Evolutionary conservation across 805 yeast species (phyloP).

Genomic region (Metschnikowia sp.): DNA sequence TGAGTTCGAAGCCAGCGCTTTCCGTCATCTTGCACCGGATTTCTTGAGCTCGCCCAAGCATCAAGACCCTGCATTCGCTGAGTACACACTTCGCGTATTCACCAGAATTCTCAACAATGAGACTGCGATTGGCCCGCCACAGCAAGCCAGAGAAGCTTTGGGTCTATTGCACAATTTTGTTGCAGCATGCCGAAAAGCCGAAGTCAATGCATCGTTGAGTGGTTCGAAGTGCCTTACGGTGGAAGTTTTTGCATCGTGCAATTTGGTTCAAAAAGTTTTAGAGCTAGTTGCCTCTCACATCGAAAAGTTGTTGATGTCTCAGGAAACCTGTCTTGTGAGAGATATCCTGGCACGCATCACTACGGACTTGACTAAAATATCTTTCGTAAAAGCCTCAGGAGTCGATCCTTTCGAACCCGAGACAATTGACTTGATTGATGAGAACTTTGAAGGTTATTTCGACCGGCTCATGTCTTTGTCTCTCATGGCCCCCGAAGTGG

Average conservation of each 20-base stretch:
- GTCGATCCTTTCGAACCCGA: conserved; percentile 17
- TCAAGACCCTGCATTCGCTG: neutral
- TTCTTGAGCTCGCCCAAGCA: neutral
- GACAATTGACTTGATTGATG: conserved; percentile 22
- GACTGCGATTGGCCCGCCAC: neutral
- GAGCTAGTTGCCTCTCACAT: conserved; percentile 2
- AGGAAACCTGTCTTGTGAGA: neutral
- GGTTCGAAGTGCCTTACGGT: conserved; percentile 1
- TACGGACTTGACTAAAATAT: neutral
- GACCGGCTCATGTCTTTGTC: conserved; percentile 9
- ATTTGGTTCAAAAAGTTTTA: conserved; percentile 5
- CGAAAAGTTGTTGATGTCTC: neutral
- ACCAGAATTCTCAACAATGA: neutral
- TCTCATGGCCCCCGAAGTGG: neutral
- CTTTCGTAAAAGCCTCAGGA: conserved; percentile 17
- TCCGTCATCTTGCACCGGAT: neutral
- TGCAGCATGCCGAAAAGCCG: conserved; percentile 24
- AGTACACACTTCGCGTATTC: neutral
- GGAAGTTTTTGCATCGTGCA: neutral
- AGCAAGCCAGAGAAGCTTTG: conserved; percentile 8
- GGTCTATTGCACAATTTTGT: conserved; percentile 26
- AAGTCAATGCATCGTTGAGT: conserved; percentile 12
- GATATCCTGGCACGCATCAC: neutral
- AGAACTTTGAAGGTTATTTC: conserved; percentile 28
- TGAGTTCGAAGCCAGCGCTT: conserved; percentile 3